Percentiles rank a stretch among this genome's conserved stretches.
These are phyloP conservation scores for Heliophila coronopifolia DNA, from an alignment of 441 rosid species.

Conservation along the genomic window DNA sequence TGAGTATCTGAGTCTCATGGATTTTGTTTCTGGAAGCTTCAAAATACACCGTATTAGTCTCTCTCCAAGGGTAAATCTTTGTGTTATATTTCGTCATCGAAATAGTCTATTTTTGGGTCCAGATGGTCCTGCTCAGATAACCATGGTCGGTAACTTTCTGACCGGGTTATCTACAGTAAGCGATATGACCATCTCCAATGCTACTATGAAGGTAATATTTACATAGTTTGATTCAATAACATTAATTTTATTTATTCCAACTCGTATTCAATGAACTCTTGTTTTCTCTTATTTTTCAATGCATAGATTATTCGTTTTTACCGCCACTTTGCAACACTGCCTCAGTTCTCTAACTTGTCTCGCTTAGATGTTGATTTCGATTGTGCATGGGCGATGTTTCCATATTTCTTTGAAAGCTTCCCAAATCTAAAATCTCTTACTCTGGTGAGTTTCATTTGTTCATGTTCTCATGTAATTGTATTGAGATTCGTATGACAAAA, in stretches of 20 bases:
- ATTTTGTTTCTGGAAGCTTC: not conserved
- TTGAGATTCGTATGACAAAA: no score
- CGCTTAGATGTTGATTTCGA: slow-evolving; percentile 1
- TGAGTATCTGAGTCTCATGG: not conserved
- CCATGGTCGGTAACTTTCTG: not conserved
- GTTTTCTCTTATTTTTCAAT: not conserved
- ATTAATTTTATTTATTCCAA: not conserved
- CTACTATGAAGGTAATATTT: no score
- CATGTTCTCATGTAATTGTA: slow-evolving; percentile 3
- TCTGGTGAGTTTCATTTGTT: slow-evolving; percentile 6
- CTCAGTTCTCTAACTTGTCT: slow-evolving; percentile 17
- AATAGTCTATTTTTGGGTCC: not conserved
- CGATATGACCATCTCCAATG: no score
- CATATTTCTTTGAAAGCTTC: slow-evolving; percentile 3
- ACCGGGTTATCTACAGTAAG: no score
- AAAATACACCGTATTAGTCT: not conserved
- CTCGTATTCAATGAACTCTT: not conserved
- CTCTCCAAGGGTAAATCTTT: not conserved
- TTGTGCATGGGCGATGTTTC: slow-evolving; percentile 8
- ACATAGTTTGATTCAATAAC: not conserved
- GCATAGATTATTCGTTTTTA: slow-evolving; percentile 9
- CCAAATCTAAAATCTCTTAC: slow-evolving; percentile 9
- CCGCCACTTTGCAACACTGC: not conserved
- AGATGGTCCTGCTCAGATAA: not conserved
- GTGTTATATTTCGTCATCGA: not conserved